phyloP scores from a whole-genome alignment of 768 basidiomycete species.

The Mrakia frigida region DNA sequence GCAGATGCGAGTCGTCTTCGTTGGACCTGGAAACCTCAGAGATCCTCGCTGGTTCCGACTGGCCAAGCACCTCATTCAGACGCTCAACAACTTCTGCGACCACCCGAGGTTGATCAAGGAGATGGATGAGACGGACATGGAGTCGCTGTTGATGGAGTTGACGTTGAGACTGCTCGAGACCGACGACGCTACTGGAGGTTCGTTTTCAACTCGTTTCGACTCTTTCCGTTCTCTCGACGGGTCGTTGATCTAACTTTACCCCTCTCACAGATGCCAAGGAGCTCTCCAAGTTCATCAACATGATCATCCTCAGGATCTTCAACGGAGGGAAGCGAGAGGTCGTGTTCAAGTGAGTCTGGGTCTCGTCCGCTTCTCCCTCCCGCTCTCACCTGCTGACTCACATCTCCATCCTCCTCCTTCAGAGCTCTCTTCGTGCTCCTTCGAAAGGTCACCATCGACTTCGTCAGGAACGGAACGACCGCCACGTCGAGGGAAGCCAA shows the following conservation, averaged over 20 bases:
- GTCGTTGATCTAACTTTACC: constrained; percentile 47
- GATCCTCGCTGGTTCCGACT: constrained; percentile 54
- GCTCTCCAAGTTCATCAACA: constrained; percentile 92
- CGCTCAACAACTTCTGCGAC: constrained; percentile 89
- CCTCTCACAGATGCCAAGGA: constrained; percentile 73
- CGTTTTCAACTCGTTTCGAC: no score
- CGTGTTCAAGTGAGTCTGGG: constrained; percentile 67
- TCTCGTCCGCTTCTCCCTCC: neutral
- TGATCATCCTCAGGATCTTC: constrained; percentile 91
- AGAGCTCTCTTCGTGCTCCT: constrained; percentile 77
- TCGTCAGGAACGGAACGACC: constrained; percentile 47
- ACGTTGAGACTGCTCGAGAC: constrained; percentile 88
- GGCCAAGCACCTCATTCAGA: constrained; percentile 95
- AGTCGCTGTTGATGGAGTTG: constrained; percentile 82
- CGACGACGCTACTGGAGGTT: constrained; percentile 54
- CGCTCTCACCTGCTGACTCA: constrained; percentile 15
- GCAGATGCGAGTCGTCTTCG: constrained; percentile 28
- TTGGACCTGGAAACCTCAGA: neutral
- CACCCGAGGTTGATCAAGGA: constrained; percentile 81
- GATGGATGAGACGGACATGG: constrained; percentile 74
- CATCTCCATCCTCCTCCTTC: constrained; percentile 32
- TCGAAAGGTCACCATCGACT: constrained; percentile 57
- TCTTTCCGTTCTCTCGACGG: no score
- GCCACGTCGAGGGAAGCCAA: constrained; percentile 75
- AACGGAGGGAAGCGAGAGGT: constrained; percentile 84